Evolutionary conservation across 202 grass and related monocot genomes (phyloP).

Genomic region (Miscanthus sacchariflorus): DNA sequence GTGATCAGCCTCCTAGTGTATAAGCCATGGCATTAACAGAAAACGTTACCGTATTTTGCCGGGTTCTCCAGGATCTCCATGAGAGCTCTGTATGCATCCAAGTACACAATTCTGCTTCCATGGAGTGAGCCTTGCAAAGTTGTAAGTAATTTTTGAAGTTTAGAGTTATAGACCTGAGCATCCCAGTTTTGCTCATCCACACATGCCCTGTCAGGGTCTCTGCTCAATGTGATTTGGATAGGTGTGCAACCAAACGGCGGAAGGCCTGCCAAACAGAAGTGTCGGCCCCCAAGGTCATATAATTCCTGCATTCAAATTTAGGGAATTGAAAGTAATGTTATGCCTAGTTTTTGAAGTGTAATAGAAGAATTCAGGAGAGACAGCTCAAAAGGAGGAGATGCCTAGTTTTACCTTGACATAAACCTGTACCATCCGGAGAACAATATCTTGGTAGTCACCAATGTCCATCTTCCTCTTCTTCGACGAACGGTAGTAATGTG

Average conservation of each 20-base stretch:
- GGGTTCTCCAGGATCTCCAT: constrained; percentile 61
- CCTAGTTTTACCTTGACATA: constrained; percentile 56
- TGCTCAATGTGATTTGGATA: constrained; percentile 76
- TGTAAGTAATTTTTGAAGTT: constrained; percentile 55
- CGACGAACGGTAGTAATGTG: constrained; percentile 51
- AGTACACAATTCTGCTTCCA: constrained; percentile 72
- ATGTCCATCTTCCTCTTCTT: constrained; percentile 55
- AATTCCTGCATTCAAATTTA: constrained; percentile 64
- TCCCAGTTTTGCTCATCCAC: constrained; percentile 74
- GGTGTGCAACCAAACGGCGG: constrained; percentile 86
- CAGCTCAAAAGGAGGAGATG: neutral
- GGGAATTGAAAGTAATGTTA: constrained; percentile 1
- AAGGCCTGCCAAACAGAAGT: constrained; percentile 68
- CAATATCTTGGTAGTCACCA: constrained; percentile 66
- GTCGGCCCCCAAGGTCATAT: constrained; percentile 58
- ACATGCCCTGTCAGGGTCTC: constrained; percentile 50
- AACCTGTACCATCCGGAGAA: constrained; percentile 53
- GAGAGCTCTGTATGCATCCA: constrained; percentile 62
- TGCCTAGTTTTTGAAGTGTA: constrained; percentile 15
- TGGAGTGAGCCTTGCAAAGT: constrained; percentile 55
- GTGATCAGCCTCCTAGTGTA: neutral
- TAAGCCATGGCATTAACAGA: constrained; percentile 20
- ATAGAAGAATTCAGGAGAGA: constrained; percentile 9
- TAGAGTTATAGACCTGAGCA: constrained; percentile 68
- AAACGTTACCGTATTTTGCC: constrained; percentile 62